Conservation (phyloP, 345 rosid species). For the Linum tenue region DNA sequence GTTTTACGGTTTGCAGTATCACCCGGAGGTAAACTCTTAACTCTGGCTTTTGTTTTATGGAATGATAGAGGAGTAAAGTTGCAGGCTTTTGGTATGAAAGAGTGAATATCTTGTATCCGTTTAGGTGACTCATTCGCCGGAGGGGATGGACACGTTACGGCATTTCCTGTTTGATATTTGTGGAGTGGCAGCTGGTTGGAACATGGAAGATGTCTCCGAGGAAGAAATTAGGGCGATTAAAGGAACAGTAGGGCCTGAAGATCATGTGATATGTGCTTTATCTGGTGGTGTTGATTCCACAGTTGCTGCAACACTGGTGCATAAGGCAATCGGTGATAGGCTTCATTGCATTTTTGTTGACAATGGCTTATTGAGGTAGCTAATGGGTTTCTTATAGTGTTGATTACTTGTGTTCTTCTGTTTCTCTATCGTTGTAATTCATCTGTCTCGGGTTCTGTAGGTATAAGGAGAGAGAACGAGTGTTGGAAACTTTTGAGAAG, state of each 20-base stretch:
- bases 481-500: conserved; percentile 74
- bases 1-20: conserved; percentile 89
- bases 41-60: background rate
- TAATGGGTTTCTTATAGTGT: background rate
- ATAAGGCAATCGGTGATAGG: conserved; percentile 87
- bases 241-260: conserved; percentile 54
- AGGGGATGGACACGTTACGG: conserved; percentile 79
- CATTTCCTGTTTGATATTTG: conserved; percentile 74
- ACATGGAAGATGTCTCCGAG: conserved; percentile 80
- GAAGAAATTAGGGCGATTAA: conserved; percentile 78
- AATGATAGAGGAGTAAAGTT: background rate
- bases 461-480: conserved; percentile 90
- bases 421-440: background rate
- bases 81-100: background rate
- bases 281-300: conserved; percentile 99
- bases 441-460: conserved; percentile 21
- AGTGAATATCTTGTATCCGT: conserved; percentile 13
- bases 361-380: conserved; percentile 82
- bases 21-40: conserved; percentile 62
- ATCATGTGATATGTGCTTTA: conserved; percentile 87
- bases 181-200: conserved; percentile 74
- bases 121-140: conserved; percentile 88
- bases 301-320: conserved; percentile 96
- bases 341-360: conserved; percentile 96
- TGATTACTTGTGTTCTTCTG: background rate